phyloP scores from a whole-genome alignment of 805 yeast species.

The Lachancea nothofagi region DNA sequence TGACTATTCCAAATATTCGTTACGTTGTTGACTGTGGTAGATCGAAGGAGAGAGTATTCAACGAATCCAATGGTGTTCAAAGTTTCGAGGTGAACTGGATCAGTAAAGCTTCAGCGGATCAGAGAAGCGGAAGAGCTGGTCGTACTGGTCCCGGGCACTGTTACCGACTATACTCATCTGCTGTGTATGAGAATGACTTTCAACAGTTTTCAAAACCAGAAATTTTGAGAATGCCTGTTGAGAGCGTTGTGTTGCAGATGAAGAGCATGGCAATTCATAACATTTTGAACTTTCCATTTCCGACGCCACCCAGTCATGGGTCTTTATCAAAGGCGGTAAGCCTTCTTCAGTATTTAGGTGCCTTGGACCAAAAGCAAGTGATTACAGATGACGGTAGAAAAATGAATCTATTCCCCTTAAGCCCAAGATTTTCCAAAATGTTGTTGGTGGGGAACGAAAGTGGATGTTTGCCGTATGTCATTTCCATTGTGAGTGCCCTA shows the following conservation, averaged over 20 bases:
- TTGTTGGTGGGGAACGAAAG: conserved; percentile 81
- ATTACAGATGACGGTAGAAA: conserved; percentile 76
- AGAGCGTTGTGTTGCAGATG: conserved; percentile 92
- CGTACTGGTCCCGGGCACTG: conserved; percentile 99
- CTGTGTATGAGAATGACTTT: conserved; percentile 84
- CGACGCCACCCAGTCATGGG: conserved; percentile 76
- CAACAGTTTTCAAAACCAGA: conserved; percentile 82
- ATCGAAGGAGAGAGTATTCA: conserved; percentile 78
- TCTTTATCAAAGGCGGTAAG: conserved; percentile 61
- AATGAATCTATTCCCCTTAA: conserved; percentile 87
- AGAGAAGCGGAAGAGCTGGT: conserved; percentile 96
- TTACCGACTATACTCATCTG: conserved; percentile 87
- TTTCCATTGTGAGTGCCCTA: conserved; percentile 85
- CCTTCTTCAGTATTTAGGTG: conserved; percentile 69
- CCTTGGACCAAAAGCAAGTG: conserved; percentile 47
- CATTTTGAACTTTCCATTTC: conserved; percentile 88
- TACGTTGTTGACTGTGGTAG: conserved; percentile 96
- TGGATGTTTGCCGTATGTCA: conserved; percentile 78
- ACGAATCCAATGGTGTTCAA: conserved; percentile 84
- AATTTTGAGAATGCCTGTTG: conserved; percentile 91
- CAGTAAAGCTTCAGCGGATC: conserved; percentile 92
- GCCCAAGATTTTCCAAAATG: conserved; percentile 91
- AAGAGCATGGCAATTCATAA: conserved; percentile 95
- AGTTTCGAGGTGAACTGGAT: conserved; percentile 89
- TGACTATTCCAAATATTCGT: conserved; percentile 91